Conservation (phyloP, 73 alveolate genomes). For the Durusdinium trenchii region DNA sequence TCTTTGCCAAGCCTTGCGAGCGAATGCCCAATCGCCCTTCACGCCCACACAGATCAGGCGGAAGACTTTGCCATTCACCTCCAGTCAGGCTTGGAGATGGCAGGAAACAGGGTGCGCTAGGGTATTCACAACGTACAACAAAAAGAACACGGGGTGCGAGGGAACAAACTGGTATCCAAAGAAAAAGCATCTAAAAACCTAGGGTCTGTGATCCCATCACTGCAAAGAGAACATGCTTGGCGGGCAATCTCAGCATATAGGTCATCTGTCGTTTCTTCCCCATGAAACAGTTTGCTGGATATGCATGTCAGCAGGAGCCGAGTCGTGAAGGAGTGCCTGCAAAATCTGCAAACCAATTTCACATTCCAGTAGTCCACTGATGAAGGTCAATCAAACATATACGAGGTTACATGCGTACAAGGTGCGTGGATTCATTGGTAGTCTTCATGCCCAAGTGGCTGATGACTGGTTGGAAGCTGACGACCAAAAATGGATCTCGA, state of each 20-base stretch:
- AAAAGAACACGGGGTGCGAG: too few species aligned
- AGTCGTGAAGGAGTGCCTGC: background rate
- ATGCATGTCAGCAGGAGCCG: conserved; percentile 2
- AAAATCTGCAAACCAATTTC: background rate
- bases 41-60: background rate
- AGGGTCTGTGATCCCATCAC: background rate
- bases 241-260: background rate
- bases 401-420: background rate
- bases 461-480: background rate
- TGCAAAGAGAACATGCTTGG: background rate
- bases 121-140: too few species aligned
- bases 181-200: too few species aligned
- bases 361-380: background rate
- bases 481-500: background rate
- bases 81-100: too few species aligned
- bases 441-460: background rate
- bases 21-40: conserved; percentile 10
- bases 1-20: background rate
- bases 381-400: background rate
- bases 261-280: background rate
- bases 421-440: conserved; percentile 7
- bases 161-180: too few species aligned
- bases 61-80: background rate
- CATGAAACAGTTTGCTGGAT: background rate
- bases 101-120: too few species aligned